Conservation (phyloP, 1,284 basidiomycete genomes). For the Inonotus obliquus region DNA sequence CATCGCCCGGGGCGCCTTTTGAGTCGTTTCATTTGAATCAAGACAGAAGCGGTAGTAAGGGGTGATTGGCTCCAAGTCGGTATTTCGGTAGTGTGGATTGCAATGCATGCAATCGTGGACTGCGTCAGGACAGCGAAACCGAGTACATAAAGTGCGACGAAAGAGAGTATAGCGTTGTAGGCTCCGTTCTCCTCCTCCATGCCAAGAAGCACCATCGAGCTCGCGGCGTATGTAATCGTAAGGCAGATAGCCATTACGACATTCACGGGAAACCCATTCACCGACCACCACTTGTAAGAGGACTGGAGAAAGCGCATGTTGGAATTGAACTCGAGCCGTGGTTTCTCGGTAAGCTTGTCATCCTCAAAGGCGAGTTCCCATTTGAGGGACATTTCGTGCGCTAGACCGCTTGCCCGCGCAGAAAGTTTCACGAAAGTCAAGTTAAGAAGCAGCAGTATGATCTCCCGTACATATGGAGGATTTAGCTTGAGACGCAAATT, state of each 20-base stretch:
- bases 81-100: not conserved
- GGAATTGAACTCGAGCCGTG: not conserved
- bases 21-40: not conserved
- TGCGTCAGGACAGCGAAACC: not conserved
- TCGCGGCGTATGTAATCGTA: not conserved
- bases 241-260: conserved; percentile 1
- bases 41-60: not conserved
- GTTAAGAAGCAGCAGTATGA: conserved; percentile 2
- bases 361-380: not conserved
- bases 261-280: not conserved
- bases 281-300: not conserved
- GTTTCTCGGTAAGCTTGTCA: not conserved
- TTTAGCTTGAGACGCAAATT: not conserved
- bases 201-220: not conserved
- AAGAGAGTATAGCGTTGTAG: not conserved
- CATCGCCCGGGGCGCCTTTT: conserved; percentile 11
- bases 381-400: not conserved
- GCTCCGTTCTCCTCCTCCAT: not conserved
- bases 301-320: conserved; percentile 1
- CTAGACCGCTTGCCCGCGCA: not conserved
- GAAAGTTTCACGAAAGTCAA: conserved; percentile 1
- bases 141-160: not conserved
- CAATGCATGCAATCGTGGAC: not conserved
- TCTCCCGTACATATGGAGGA: not conserved
- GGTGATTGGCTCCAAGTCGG: conserved; percentile 7